Evolutionary conservation across 2,329 filamentous ascomycete species (phyloP).

Genomic region (Geosmithia putterillii): DNA sequence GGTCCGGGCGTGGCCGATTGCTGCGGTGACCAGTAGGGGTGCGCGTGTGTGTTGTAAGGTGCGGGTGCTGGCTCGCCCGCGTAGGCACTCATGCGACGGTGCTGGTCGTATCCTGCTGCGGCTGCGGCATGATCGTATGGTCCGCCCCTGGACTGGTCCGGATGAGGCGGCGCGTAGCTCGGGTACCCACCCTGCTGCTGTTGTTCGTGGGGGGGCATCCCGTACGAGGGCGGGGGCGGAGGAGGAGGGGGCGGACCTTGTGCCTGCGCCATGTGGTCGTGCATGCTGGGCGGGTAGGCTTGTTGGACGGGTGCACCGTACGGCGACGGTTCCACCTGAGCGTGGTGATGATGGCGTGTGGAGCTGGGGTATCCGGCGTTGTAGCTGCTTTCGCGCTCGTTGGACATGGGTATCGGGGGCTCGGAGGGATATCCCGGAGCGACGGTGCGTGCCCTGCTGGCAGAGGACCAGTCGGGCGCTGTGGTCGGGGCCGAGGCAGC

Average conservation of each 20-base stretch:
- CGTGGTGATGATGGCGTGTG: background rate
- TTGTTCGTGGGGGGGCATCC: background rate
- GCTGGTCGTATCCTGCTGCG: conserved; percentile 15
- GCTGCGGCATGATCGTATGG: conserved; percentile 20
- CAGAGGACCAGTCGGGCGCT: background rate
- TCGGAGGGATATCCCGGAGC: background rate
- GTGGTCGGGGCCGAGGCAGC: conserved; percentile 16
- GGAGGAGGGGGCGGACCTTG: too few relatives aligned
- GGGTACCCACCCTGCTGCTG: background rate
- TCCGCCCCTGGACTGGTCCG: conserved; percentile 7
- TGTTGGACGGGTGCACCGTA: background rate
- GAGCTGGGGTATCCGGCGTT: background rate
- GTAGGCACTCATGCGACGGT: conserved; percentile 18
- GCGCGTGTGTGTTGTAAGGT: conserved; percentile 17
- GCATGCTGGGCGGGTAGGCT: background rate
- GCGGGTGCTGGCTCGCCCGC: conserved; percentile 14
- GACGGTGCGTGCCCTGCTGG: background rate
- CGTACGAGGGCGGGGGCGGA: background rate
- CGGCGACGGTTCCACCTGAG: background rate
- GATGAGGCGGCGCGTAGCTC: background rate
- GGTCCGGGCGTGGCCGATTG: conserved; percentile 8
- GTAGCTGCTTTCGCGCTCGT: conserved; percentile 4
- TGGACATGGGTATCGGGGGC: background rate
- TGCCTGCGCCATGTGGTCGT: background rate
- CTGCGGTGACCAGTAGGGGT: conserved; percentile 21